These are phyloP conservation scores for Ephemerocybe angulata DNA, from an alignment of 768 basidiomycete species.

Conservation along the genomic window DNA sequence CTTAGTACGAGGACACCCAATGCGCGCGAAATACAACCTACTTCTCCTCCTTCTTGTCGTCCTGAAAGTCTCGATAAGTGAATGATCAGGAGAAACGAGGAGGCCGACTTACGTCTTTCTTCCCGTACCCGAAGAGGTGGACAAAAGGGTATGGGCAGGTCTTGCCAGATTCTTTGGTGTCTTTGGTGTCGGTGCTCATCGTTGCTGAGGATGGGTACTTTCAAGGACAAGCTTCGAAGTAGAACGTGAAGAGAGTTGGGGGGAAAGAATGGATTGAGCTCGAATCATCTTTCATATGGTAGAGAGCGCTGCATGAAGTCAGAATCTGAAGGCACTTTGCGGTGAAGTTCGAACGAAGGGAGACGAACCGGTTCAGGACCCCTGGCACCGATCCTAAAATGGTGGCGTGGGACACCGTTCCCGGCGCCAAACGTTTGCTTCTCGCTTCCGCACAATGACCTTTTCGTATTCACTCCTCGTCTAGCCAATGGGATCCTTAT, in stretches of 20 bases:
- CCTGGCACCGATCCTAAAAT: neutral
- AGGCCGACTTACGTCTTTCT: neutral
- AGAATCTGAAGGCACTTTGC: neutral
- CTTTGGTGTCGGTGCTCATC: neutral
- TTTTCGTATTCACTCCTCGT: neutral
- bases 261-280: neutral
- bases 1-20: neutral
- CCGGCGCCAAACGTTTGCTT: neutral
- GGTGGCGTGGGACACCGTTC: neutral
- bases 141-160: neutral
- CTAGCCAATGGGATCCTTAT: neutral
- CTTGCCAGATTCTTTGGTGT: neutral
- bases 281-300: conserved; percentile 1
- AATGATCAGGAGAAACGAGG: too few species aligned
- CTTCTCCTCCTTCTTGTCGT: neutral
- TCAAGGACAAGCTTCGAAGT: neutral
- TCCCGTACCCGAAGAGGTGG: neutral
- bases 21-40: neutral
- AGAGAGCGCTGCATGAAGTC: neutral
- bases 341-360: neutral
- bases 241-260: neutral
- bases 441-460: neutral
- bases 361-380: neutral
- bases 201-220: neutral
- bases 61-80: neutral